phyloP scores from a whole-genome alignment of 768 basidiomycete genomes.

The Russula earlei region DNA sequence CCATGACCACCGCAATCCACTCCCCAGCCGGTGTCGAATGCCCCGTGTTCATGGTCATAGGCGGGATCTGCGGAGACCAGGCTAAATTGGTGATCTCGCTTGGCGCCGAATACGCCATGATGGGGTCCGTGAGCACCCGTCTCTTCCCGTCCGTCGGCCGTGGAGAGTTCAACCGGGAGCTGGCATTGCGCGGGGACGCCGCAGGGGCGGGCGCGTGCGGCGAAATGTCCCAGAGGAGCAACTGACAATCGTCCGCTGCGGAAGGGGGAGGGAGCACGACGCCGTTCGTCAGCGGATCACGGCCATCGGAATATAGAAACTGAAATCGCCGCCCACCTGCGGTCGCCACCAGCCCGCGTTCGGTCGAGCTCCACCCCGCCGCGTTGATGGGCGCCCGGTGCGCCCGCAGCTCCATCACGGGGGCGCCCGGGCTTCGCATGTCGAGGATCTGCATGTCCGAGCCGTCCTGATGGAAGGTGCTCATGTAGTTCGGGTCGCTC shows the following conservation, averaged over 20 bases:
- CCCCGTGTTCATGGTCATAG: constrained; percentile 66
- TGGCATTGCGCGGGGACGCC: constrained; percentile 58
- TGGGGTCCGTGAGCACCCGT: constrained; percentile 60
- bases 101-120: constrained; percentile 75
- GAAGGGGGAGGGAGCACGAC: background rate
- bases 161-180: constrained; percentile 69
- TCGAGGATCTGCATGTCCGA: constrained; percentile 86
- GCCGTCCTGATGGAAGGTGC: constrained; percentile 93
- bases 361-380: constrained; percentile 82
- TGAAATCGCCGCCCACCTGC: constrained; percentile 47
- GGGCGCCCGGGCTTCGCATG: constrained; percentile 93
- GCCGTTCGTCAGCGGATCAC: too few species aligned
- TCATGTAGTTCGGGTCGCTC: constrained; percentile 88
- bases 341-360: constrained; percentile 77
- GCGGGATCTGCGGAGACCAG: constrained; percentile 81
- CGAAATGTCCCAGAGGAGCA: constrained; percentile 88
- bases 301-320: background rate
- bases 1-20: constrained; percentile 79
- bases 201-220: constrained; percentile 45
- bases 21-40: constrained; percentile 69
- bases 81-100: constrained; percentile 76
- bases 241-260: constrained; percentile 85
- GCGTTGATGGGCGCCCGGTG: constrained; percentile 80
- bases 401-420: constrained; percentile 83
- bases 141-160: constrained; percentile 68